These are phyloP conservation scores for Hymenoscyphus infarciens DNA, from an alignment of 2,329 filamentous ascomycete species.

Conservation along the genomic window DNA sequence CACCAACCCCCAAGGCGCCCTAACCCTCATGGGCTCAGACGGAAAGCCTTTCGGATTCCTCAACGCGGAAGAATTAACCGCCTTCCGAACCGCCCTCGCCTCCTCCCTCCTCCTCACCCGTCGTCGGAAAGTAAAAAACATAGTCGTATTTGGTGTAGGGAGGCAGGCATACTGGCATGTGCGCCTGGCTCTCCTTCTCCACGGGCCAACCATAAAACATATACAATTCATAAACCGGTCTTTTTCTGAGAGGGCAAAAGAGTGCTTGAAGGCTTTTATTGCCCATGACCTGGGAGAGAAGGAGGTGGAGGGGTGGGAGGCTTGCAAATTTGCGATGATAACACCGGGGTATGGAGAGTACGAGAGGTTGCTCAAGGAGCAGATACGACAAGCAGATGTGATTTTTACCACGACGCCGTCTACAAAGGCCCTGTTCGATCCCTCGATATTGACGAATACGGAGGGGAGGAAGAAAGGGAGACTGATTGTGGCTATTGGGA, in stretches of 20 bases:
- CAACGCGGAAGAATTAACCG: constrained; percentile 71
- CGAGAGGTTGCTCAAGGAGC: constrained; percentile 62
- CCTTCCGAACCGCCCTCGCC: constrained; percentile 74
- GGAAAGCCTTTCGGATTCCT: constrained; percentile 65
- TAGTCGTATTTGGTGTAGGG: constrained; percentile 84
- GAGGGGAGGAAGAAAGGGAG: constrained; percentile 68
- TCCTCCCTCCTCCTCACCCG: constrained; percentile 62
- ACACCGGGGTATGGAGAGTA: constrained; percentile 70
- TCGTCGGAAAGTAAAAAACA: constrained; percentile 66
- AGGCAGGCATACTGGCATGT: constrained; percentile 95
- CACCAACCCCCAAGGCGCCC: constrained; percentile 47
- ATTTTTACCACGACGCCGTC: constrained; percentile 89
- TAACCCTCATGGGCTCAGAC: constrained; percentile 63
- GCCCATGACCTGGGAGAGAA: constrained; percentile 43
- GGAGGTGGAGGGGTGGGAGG: constrained; percentile 57
- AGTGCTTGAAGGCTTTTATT: constrained; percentile 48
- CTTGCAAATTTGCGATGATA: constrained; percentile 64
- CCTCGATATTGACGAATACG: constrained; percentile 64
- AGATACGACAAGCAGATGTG: constrained; percentile 69
- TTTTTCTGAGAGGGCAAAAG: constrained; percentile 56
- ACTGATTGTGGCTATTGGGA: constrained; percentile 70
- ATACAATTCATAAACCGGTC: constrained; percentile 80
- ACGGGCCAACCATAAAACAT: constrained; percentile 65
- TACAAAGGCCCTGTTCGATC: constrained; percentile 70
- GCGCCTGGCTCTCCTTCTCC: constrained; percentile 74